Evolutionary conservation across 306 rosid species (phyloP).

Genomic region (apple (Malus domestica)): ASM211411v1 NC_041803.1:26711001-26711500

Average conservation of each 20-base stretch:
- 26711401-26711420: constrained; percentile 8
- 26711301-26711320: neutral
- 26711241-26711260: constrained; percentile 17
- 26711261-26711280: constrained; percentile 37
- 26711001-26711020: neutral
- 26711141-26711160: neutral
- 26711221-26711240: neutral
- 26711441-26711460: constrained; percentile 6
- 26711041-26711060: neutral
- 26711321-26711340: neutral
- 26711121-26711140: neutral
- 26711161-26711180: neutral
- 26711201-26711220: neutral
- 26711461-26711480: constrained; percentile 24
- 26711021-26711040: neutral
- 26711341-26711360: neutral
- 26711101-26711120: neutral
- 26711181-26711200: neutral
- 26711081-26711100: neutral
- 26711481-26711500: constrained; percentile 33
- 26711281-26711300: constrained; percentile 23
- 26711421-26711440: neutral
- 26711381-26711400: neutral
- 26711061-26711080: neutral
- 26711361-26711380: neutral